Evolutionary conservation across 1,284 basidiomycete genomes (phyloP).

Genomic region (Ceratobasidium theobromae): DNA sequence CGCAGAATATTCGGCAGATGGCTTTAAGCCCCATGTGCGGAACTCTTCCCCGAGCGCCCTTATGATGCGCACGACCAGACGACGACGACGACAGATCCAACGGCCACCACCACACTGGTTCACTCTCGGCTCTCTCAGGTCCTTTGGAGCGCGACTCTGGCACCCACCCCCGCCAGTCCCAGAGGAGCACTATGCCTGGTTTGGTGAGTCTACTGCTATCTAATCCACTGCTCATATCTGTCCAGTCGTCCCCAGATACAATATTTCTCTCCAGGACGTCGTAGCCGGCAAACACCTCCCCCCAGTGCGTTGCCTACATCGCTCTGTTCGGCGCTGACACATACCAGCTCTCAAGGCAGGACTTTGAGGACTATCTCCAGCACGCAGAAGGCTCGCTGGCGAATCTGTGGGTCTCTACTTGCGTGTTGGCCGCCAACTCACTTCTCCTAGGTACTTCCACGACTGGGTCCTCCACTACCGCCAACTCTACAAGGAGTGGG

Average conservation of each 20-base stretch:
- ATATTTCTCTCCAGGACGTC: slow-evolving; percentile 11
- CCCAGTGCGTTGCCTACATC: slow-evolving; percentile 11
- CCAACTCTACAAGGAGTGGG: slow-evolving; percentile 20
- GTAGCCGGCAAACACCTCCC: slow-evolving; percentile 14
- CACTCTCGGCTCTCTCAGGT: slow-evolving; percentile 12
- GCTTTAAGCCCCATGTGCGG: too few relatives aligned
- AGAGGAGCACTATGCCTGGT: slow-evolving; percentile 11
- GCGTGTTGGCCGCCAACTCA: too few relatives aligned
- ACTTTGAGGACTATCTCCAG: slow-evolving; percentile 32
- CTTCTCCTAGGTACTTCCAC: slow-evolving; percentile 33
- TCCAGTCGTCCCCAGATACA: slow-evolving; percentile 9
- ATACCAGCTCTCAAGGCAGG: slow-evolving; percentile 9
- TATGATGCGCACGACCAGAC: neutral
- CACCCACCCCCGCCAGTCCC: slow-evolving; percentile 10
- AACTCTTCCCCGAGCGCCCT: too few relatives aligned
- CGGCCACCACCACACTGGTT: slow-evolving; percentile 26
- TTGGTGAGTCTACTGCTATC: neutral
- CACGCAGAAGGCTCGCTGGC: slow-evolving; percentile 30
- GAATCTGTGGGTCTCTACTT: slow-evolving; percentile 16
- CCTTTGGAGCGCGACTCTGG: neutral
- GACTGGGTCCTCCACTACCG: slow-evolving; percentile 32
- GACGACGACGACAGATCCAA: neutral
- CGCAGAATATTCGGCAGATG: too few relatives aligned
- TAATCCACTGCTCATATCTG: neutral
- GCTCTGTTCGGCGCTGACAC: neutral